Percentiles rank a stretch among this genome's conserved stretches.
Evolutionary conservation across 352 stramenopile genomes (phyloP).

Genomic region (Phytophthora parvispora): DNA sequence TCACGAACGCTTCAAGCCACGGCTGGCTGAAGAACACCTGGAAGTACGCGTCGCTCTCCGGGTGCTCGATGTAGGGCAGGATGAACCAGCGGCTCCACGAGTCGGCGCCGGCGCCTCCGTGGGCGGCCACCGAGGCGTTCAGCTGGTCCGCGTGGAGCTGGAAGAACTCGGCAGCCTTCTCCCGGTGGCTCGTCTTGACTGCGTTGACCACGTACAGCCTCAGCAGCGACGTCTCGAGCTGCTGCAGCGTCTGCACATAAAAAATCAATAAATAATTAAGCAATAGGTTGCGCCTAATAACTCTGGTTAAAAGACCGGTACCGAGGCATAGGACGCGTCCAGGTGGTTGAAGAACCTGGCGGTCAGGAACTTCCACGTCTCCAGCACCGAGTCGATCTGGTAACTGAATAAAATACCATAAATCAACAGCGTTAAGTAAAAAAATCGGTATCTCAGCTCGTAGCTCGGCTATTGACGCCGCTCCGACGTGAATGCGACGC

Average conservation of each 20-base stretch:
- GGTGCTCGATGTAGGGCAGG: conserved; percentile 79
- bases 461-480: not conserved
- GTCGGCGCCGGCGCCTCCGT: conserved; percentile 32
- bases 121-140: conserved; percentile 48
- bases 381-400: conserved; percentile 79
- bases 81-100: conserved; percentile 89
- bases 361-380: conserved; percentile 85
- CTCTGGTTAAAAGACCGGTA: conserved; percentile 23
- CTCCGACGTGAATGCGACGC: not conserved
- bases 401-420: conserved; percentile 52
- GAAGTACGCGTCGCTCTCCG: conserved; percentile 81
- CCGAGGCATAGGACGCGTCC: conserved; percentile 73
- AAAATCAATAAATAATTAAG: conserved; percentile 9
- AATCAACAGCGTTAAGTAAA: conserved; percentile 6
- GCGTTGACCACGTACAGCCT: conserved; percentile 85
- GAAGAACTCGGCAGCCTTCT: conserved; percentile 85
- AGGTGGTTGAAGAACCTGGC: conserved; percentile 86
- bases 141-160: conserved; percentile 73
- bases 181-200: conserved; percentile 71
- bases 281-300: not conserved
- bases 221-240: conserved; percentile 73
- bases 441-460: conserved; percentile 8
- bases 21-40: conserved; percentile 78
- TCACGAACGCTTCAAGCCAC: conserved; percentile 79
- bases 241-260: conserved; percentile 61